Evolutionary conservation across 345 rosid species (phyloP).

Genomic region (Excoecaria cochinchinensis): DNA sequence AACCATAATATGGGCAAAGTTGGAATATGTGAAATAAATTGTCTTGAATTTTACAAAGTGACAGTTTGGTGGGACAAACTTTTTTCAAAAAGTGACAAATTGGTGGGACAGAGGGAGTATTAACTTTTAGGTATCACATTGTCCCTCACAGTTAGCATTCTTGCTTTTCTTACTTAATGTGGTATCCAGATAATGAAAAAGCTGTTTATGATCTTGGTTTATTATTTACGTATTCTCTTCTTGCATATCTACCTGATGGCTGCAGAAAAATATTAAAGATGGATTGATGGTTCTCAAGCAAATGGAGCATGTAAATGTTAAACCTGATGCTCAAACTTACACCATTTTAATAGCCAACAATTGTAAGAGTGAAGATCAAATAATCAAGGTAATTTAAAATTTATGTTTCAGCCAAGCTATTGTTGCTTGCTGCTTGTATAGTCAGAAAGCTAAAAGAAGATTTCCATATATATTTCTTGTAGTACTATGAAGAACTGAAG

Average conservation of each 20-base stretch:
- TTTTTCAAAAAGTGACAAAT: no score
- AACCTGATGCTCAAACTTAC: constrained; percentile 75
- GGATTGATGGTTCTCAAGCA: constrained; percentile 56
- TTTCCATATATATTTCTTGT: constrained; percentile 8
- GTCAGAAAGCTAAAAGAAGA: neutral
- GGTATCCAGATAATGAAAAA: neutral
- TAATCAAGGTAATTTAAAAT: constrained; percentile 53
- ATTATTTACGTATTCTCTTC: neutral
- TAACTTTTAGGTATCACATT: neutral
- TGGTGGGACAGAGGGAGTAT: no score
- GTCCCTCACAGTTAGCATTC: neutral
- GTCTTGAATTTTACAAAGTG: no score
- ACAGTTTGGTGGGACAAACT: no score
- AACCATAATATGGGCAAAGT: no score
- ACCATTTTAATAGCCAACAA: constrained; percentile 56
- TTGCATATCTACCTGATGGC: constrained; percentile 1
- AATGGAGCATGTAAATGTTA: constrained; percentile 67
- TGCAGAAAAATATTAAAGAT: constrained; percentile 55
- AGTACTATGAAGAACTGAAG: constrained; percentile 60
- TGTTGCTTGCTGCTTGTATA: neutral
- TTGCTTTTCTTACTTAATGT: neutral
- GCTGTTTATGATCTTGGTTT: neutral
- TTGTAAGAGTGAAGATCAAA: constrained; percentile 50
- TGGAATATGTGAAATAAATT: no score
- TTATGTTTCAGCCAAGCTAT: constrained; percentile 6